Conservation (phyloP, 495 filamentous ascomycete genomes). For the Margaritispora aquatica region DNA sequence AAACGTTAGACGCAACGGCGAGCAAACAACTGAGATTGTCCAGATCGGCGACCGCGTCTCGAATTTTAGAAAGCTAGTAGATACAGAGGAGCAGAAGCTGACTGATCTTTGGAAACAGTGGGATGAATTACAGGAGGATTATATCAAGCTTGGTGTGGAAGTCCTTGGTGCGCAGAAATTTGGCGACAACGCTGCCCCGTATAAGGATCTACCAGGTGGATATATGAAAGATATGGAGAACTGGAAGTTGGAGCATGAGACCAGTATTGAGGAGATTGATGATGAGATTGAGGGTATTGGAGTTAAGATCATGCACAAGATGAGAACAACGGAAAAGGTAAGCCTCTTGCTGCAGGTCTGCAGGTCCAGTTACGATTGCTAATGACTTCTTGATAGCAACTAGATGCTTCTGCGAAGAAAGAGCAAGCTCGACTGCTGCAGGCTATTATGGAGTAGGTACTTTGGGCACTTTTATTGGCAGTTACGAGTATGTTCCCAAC, state of each 20-base stretch:
- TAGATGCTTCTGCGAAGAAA: constrained; percentile 13
- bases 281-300: constrained; percentile 19
- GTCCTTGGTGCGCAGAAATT: constrained; percentile 10
- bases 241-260: constrained; percentile 9
- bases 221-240: constrained; percentile 16
- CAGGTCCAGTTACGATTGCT: not conserved
- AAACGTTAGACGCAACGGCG: not conserved
- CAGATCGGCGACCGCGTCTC: constrained; percentile 16
- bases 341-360: not conserved
- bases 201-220: not conserved
- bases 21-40: constrained; percentile 7
- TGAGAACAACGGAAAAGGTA: constrained; percentile 25
- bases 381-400: constrained; percentile 5
- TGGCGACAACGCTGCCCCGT: not conserved
- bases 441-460: not conserved
- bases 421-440: constrained; percentile 14
- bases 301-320: constrained; percentile 19
- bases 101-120: constrained; percentile 18
- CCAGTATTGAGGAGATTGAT: constrained; percentile 13
- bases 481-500: not conserved
- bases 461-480: not conserved
- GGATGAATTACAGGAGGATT: constrained; percentile 19
- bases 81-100: constrained; percentile 20
- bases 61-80: constrained; percentile 16
- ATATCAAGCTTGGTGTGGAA: constrained; percentile 15